A percentile compares a stretch with the other conserved stretches of the same genome.
Evolutionary conservation across 495 filamentous ascomycete genomes (phyloP).

Genomic region (Talaromyces nanjingensis): DNA sequence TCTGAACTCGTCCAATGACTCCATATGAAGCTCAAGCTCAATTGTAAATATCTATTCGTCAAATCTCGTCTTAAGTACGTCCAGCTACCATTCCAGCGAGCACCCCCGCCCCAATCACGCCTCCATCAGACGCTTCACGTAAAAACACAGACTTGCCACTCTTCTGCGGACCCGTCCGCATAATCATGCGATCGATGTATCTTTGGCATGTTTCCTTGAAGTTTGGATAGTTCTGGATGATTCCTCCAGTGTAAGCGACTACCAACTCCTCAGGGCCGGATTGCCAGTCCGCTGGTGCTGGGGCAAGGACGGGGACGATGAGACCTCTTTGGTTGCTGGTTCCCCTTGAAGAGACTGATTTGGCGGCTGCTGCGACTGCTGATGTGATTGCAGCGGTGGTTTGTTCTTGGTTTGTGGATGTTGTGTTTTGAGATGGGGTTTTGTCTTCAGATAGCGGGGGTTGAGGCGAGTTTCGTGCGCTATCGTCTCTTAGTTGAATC

Average conservation of each 20-base stretch:
- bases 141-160: slow-evolving; percentile 55
- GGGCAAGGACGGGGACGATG: slow-evolving; percentile 38
- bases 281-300: slow-evolving; percentile 34
- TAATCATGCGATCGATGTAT: slow-evolving; percentile 58
- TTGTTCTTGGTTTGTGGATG: slow-evolving; percentile 8
- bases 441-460: slow-evolving; percentile 7
- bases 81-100: slow-evolving; percentile 51
- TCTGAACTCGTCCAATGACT: not conserved
- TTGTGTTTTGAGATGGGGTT: slow-evolving; percentile 10
- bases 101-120: slow-evolving; percentile 69
- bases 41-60: not conserved
- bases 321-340: slow-evolving; percentile 22
- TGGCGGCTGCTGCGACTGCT: slow-evolving; percentile 5
- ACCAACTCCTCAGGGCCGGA: slow-evolving; percentile 55
- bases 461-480: slow-evolving; percentile 30
- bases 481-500: slow-evolving; percentile 45
- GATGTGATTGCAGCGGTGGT: slow-evolving; percentile 1
- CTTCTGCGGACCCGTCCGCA: slow-evolving; percentile 45
- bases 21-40: not conserved
- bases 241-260: slow-evolving; percentile 72
- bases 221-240: slow-evolving; percentile 68
- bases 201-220: slow-evolving; percentile 63
- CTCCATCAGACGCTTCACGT: slow-evolving; percentile 65
- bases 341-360: not conserved
- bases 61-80: not conserved